These are phyloP conservation scores for Hamigera avellanea DNA, from an alignment of 495 filamentous ascomycete species.

Conservation along the genomic window DNA sequence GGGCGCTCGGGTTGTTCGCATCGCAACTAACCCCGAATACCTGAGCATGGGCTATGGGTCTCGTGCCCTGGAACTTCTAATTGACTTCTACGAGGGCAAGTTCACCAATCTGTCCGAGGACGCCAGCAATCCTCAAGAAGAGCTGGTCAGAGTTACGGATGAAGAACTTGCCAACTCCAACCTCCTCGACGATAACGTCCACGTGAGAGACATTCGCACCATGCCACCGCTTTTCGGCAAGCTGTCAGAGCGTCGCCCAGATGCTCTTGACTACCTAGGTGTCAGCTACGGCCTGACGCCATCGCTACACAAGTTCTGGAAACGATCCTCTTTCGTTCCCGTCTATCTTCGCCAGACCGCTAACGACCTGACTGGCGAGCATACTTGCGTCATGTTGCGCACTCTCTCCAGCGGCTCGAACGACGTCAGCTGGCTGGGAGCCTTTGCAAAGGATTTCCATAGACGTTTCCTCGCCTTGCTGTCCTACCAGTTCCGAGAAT, in stretches of 20 bases:
- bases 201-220: slow-evolving; percentile 76
- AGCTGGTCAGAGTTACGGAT: slow-evolving; percentile 74
- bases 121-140: slow-evolving; percentile 31
- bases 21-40: slow-evolving; percentile 95
- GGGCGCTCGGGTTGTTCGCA: slow-evolving; percentile 84
- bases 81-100: slow-evolving; percentile 92
- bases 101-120: slow-evolving; percentile 70
- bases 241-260: slow-evolving; percentile 70
- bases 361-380: slow-evolving; percentile 93
- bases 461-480: slow-evolving; percentile 76
- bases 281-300: slow-evolving; percentile 91
- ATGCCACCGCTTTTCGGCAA: slow-evolving; percentile 92
- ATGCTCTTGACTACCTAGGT: slow-evolving; percentile 80
- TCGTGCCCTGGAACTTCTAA: slow-evolving; percentile 71
- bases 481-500: slow-evolving; percentile 83
- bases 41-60: slow-evolving; percentile 90
- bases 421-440: slow-evolving; percentile 74
- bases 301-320: slow-evolving; percentile 93
- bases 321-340: slow-evolving; percentile 69
- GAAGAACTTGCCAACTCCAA: slow-evolving; percentile 67
- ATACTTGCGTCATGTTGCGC: slow-evolving; percentile 94
- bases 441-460: slow-evolving; percentile 88
- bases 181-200: slow-evolving; percentile 76
- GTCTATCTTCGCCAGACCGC: slow-evolving; percentile 94
- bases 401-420: slow-evolving; percentile 46